Conservation (phyloP, 1,284 basidiomycete genomes). For the Cutaneotrichosporon mucoides region DNA sequence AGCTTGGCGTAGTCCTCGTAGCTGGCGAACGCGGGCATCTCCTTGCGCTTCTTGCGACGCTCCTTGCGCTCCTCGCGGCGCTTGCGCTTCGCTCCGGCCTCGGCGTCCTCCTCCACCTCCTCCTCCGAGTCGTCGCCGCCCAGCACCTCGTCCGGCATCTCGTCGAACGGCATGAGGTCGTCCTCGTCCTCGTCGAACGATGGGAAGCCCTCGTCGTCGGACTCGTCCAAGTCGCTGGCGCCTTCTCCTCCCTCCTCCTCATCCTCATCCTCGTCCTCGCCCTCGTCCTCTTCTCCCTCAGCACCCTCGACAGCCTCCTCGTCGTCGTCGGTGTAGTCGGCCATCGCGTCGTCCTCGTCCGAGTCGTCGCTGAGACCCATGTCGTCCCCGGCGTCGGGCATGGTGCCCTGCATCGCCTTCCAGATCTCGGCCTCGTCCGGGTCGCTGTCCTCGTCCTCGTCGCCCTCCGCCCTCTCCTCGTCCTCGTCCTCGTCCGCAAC, state of each 20-base stretch:
- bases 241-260: slow-evolving; percentile 30
- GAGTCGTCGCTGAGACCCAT: slow-evolving; percentile 62
- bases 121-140: slow-evolving; percentile 39
- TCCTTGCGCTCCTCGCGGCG: slow-evolving; percentile 54
- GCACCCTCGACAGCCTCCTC: slow-evolving; percentile 56
- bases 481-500: slow-evolving; percentile 27
- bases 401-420: slow-evolving; percentile 83
- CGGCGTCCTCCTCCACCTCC: slow-evolving; percentile 54
- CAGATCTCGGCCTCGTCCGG: slow-evolving; percentile 68
- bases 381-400: slow-evolving; percentile 58
- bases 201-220: slow-evolving; percentile 25
- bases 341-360: slow-evolving; percentile 44
- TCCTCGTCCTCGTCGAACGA: slow-evolving; percentile 49
- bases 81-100: slow-evolving; percentile 52
- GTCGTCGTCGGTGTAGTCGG: slow-evolving; percentile 49
- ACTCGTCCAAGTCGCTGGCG: slow-evolving; percentile 19
- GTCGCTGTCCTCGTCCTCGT: slow-evolving; percentile 49
- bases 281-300: slow-evolving; percentile 35
- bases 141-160: slow-evolving; percentile 49
- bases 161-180: slow-evolving; percentile 46
- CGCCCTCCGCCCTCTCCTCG: slow-evolving; percentile 34
- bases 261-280: slow-evolving; percentile 32
- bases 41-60: slow-evolving; percentile 63
- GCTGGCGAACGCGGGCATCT: slow-evolving; percentile 82
- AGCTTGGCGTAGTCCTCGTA: slow-evolving; percentile 93